Evolutionary conservation across 2,329 filamentous ascomycete genomes (phyloP).

Genomic region (Byssoonygena ceratinophila): DNA sequence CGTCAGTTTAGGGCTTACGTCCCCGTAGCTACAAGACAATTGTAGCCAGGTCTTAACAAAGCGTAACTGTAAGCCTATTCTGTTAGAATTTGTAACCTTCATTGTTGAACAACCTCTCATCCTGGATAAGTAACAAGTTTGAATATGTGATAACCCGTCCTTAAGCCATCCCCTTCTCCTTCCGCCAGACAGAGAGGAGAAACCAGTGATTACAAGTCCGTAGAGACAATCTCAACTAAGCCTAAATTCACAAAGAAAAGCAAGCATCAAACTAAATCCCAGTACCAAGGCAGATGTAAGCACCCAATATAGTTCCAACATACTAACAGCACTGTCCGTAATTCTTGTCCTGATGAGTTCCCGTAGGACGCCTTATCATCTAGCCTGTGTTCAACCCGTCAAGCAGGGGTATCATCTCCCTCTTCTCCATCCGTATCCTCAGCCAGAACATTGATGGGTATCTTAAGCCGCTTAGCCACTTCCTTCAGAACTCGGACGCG

Average conservation of each 20-base stretch:
- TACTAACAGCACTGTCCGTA: not conserved
- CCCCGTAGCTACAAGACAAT: not conserved
- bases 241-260: not conserved
- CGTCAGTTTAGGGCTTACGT: too few relatives aligned
- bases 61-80: too few relatives aligned
- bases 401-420: not conserved
- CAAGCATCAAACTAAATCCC: not conserved
- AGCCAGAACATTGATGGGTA: conserved; percentile 6
- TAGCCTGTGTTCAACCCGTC: not conserved
- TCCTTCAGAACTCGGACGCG: conserved; percentile 13
- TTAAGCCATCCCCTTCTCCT: too few relatives aligned
- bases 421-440: conserved; percentile 3
- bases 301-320: not conserved
- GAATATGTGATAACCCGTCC: too few relatives aligned
- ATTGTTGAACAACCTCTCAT: too few relatives aligned
- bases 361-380: not conserved
- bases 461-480: conserved; percentile 12
- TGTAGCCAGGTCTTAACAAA: too few relatives aligned
- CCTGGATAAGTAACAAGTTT: too few relatives aligned
- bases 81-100: too few relatives aligned
- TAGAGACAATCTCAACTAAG: not conserved
- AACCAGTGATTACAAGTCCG: not conserved
- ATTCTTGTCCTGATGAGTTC: not conserved
- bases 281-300: not conserved
- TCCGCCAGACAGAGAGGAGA: too few relatives aligned